Evolutionary conservation across 75 land plant species (phyloP), one percentile per base, ranked within the genome.

Genomic region (Pinus albicaulis): DNA sequence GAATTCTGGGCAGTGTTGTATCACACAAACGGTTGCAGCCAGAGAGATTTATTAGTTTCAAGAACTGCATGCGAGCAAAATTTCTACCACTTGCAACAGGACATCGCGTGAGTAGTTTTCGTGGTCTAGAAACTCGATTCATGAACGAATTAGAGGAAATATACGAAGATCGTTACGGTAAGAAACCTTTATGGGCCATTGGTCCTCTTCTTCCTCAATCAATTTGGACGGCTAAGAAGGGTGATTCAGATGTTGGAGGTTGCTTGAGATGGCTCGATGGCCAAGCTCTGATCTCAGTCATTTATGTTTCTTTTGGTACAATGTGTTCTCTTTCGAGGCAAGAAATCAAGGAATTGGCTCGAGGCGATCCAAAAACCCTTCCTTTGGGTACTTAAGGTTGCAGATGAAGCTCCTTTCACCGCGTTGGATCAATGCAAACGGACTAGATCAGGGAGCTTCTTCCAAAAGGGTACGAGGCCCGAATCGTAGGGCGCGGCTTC

Each of bases 271-370:
- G 86, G 86, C 83, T 88, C 11, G 76, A 65, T 66, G 11, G 31
- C 3, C 83, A 74, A 44, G 20, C 65, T 14, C 69, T 78, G 1
- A 55, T 61, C 1, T 85, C 92, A 2, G 88, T 89, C 13, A 36
- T 87, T 0, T 89, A 56, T 72, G 73, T 87, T 61, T 79, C 90
- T 7, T 89, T 89, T 28, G 94, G 94, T 14, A 89, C 88, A 68
- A 78, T 80, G 56, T 75, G 81, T n/a, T 65, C 66, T 14, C 71
- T 86, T 3, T 77, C 71, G 11, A 56, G 55, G 23, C 73, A 75
- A 28, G 85, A 80, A 68, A 61, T 83, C 13, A 10, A 38, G 3
- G 95, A 92, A 76, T 78, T 92, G 24, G 80, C 60, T 0, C 23
- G 88, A 92, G 69, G 34, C 74, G 63, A 81, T 81, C 19, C 78